Evolutionary conservation across 75 land plant species (phyloP).

Genomic region (Cryptomeria japonica): DNA sequence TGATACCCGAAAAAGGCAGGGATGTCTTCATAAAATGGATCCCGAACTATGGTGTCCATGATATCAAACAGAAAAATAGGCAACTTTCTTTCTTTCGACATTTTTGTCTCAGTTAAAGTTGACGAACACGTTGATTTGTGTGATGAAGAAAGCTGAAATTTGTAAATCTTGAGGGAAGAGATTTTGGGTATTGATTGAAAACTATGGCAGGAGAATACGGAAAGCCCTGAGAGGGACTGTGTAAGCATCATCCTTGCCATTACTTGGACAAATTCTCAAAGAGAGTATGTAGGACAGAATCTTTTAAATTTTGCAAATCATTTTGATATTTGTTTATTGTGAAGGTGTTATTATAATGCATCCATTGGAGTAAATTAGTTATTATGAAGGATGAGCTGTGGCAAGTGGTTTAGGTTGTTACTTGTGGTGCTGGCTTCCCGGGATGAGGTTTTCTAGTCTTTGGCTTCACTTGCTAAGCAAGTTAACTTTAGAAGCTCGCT

Average conservation of each 20-base stretch:
- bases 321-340: no score
- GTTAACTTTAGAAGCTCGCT: no score
- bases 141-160: background rate
- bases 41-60: slow-evolving; percentile 93
- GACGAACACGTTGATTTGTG: background rate
- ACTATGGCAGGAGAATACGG: background rate
- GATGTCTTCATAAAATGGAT: slow-evolving; percentile 88
- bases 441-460: no score
- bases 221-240: background rate
- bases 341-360: no score
- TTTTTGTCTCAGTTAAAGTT: background rate
- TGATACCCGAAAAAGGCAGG: slow-evolving; percentile 91
- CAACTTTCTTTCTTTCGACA: slow-evolving; percentile 29
- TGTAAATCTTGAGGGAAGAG: background rate
- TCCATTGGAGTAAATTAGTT: no score
- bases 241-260: background rate
- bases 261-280: no score
- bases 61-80: slow-evolving; percentile 88
- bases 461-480: no score
- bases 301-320: no score
- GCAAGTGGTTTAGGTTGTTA: no score
- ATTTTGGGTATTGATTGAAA: background rate
- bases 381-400: no score
- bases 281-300: no score
- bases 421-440: no score